Conservation (phyloP, 2,329 filamentous ascomycete genomes). For the Westerdykella ornata region DNA sequence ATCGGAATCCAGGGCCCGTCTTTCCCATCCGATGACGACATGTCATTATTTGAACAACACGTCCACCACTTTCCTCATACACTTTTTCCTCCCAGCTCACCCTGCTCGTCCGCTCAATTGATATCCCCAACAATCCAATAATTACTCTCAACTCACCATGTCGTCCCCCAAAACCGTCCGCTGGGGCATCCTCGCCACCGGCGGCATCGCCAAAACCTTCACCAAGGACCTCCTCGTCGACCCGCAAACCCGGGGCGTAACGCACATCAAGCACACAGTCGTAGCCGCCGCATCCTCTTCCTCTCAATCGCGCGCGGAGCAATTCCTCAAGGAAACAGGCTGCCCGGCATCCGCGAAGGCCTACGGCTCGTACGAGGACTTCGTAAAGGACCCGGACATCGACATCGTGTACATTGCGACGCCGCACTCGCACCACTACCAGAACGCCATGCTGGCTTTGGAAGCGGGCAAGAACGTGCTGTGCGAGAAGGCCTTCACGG, state of each 20-base stretch:
- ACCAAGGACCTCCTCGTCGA: conserved; percentile 72
- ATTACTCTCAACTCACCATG: conserved; percentile 13
- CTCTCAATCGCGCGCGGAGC: conserved; percentile 59
- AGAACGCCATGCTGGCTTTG: conserved; percentile 79
- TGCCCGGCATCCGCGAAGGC: conserved; percentile 62
- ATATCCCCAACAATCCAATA: too few relatives aligned
- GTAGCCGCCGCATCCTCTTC: conserved; percentile 74
- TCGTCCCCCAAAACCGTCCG: conserved; percentile 34
- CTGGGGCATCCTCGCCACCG: conserved; percentile 46
- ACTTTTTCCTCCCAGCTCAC: too few relatives aligned
- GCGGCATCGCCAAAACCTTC: conserved; percentile 45
- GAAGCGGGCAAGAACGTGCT: conserved; percentile 81
- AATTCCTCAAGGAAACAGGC: conserved; percentile 65
- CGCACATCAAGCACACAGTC: conserved; percentile 69
- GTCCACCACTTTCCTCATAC: too few relatives aligned
- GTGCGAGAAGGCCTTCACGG: conserved; percentile 85
- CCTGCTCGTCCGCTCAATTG: too few relatives aligned
- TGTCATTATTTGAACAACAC: too few relatives aligned
- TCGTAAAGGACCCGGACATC: conserved; percentile 70
- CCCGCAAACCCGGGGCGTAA: conserved; percentile 60
- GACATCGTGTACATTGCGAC: conserved; percentile 87
- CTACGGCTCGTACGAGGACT: conserved; percentile 75
- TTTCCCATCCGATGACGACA: too few relatives aligned
- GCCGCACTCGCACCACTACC: conserved; percentile 88
- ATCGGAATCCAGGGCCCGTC: too few relatives aligned